Evolutionary conservation across 202 grass and related monocot genomes (phyloP).

Genomic region (Setaria viridis): DNA sequence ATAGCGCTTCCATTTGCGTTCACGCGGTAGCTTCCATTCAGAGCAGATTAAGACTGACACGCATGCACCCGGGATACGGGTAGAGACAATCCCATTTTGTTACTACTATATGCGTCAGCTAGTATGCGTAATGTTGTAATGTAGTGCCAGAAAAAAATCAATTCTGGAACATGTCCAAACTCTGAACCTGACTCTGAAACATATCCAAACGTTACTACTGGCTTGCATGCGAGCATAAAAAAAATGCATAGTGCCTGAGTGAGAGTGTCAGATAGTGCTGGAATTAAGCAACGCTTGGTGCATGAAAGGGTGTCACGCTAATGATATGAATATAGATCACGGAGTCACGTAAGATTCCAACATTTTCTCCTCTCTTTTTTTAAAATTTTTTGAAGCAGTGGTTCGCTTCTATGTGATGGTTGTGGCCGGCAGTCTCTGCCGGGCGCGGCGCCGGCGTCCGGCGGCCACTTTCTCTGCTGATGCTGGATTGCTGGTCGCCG

Average conservation of each 20-base stretch:
- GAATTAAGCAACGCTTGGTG: not conserved
- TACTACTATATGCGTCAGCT: not conserved
- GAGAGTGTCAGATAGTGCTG: not conserved
- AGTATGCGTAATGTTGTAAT: not conserved
- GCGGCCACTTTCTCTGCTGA: constrained; percentile 15
- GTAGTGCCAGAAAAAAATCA: not conserved
- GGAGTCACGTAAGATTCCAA: not conserved
- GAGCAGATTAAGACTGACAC: not conserved
- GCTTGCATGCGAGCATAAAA: too few species aligned
- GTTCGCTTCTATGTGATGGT: not conserved
- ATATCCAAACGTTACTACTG: too few species aligned
- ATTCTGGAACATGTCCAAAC: not conserved
- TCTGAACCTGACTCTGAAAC: not conserved
- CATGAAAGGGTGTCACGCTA: not conserved
- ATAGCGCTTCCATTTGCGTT: not conserved
- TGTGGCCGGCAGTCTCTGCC: constrained; percentile 9
- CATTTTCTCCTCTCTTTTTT: too few species aligned
- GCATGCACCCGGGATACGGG: not conserved
- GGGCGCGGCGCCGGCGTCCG: not conserved
- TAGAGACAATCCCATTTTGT: not conserved
- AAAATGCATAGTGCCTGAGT: not conserved
- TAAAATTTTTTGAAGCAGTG: not conserved
- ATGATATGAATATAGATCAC: not conserved
- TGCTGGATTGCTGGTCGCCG: constrained; percentile 12
- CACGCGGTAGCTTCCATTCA: not conserved